phyloP scores from a whole-genome alignment of 805 yeast species.

The Candida succiphila region DNA sequence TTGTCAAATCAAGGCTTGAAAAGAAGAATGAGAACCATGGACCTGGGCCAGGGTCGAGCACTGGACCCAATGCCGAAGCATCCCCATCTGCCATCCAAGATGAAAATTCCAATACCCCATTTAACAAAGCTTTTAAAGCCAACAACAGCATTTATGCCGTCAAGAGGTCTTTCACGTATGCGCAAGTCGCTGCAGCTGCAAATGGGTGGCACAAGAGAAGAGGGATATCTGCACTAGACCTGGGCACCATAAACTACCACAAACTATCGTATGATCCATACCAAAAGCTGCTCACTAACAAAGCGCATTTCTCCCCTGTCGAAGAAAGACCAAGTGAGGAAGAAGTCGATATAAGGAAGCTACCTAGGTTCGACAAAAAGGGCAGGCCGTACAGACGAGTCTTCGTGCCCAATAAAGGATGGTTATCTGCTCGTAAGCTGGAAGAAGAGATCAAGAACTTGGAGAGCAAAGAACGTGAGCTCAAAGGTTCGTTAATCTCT shows the following conservation, averaged over 20 bases:
- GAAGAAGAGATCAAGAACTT: neutral
- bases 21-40: slow-evolving; percentile 7
- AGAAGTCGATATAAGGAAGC: slow-evolving; percentile 3
- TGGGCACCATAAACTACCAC: too few relatives aligned
- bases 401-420: slow-evolving; percentile 39
- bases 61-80: neutral
- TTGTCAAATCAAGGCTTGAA: slow-evolving; percentile 9
- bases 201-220: too few relatives aligned
- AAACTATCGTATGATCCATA: too few relatives aligned
- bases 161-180: neutral
- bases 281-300: too few relatives aligned
- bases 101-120: neutral
- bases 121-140: neutral
- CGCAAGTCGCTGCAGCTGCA: neutral
- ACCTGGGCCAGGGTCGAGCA: slow-evolving; percentile 5
- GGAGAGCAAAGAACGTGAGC: too few relatives aligned
- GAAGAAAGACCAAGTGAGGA: neutral
- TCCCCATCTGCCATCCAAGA: neutral
- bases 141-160: neutral
- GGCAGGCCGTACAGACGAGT: slow-evolving; percentile 34
- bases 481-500: too few relatives aligned
- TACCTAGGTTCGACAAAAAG: slow-evolving; percentile 19
- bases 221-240: too few relatives aligned
- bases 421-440: slow-evolving; percentile 25
- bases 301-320: neutral